Percentiles rank a stretch among this genome's conserved stretches.
Conservation (phyloP, 176 grass and related monocot species). For the Cocos nucifera region DNA sequence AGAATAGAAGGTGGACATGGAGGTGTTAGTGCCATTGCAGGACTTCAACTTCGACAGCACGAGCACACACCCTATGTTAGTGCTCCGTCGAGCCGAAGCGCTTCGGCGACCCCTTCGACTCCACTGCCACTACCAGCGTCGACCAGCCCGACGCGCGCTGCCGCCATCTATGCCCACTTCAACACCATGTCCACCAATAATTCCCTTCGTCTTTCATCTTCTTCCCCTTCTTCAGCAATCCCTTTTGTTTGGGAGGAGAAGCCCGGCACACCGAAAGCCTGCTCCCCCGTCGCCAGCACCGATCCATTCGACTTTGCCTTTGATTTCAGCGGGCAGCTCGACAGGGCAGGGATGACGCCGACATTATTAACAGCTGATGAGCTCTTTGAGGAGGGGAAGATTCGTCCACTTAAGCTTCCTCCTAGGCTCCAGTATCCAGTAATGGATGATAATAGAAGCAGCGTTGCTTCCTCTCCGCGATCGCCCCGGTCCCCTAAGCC, state of each 20-base stretch:
- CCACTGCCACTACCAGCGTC: conserved; percentile 16
- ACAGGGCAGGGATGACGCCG: conserved; percentile 21
- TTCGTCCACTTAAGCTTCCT: conserved; percentile 60
- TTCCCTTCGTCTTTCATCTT: not conserved
- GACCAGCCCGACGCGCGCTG: conserved; percentile 12
- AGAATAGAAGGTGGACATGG: not conserved
- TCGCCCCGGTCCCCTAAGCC: conserved; percentile 19
- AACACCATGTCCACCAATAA: not conserved
- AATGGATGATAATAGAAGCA: conserved; percentile 31
- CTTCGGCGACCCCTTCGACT: conserved; percentile 11
- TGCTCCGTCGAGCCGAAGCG: conserved; percentile 19
- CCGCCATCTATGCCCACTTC: conserved; percentile 9
- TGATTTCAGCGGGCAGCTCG: conserved; percentile 52
- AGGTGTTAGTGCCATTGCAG: conserved; percentile 1
- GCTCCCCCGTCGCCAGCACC: not conserved
- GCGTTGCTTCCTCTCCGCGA: conserved; percentile 47
- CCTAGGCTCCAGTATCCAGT: conserved; percentile 35
- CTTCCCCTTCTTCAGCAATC: not conserved
- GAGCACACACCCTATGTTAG: not conserved
- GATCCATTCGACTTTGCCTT: conserved; percentile 32
- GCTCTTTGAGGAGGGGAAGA: conserved; percentile 70
- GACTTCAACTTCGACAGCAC: conserved; percentile 21
- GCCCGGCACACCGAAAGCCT: conserved; percentile 5
- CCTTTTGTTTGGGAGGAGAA: conserved; percentile 19
- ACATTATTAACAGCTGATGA: conserved; percentile 50